Conservation (phyloP, 192 early-diverging fungal genomes). For the Backusella luteola region DNA sequence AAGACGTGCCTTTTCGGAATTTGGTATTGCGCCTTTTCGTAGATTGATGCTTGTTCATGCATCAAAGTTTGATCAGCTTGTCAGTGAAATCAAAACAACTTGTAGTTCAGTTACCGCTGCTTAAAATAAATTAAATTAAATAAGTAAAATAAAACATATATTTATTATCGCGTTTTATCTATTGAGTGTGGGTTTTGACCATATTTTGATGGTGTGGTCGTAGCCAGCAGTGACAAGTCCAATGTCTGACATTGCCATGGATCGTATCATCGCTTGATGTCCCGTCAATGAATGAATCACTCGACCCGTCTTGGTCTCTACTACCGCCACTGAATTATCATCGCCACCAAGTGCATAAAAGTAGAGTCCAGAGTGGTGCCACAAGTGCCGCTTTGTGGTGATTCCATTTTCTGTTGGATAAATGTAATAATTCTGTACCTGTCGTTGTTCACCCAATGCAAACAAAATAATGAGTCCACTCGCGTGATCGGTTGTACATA, state of each 20-base stretch:
- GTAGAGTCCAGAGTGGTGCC: conserved; percentile 56
- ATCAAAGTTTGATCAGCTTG: conserved; percentile 51
- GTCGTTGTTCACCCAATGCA: conserved; percentile 37
- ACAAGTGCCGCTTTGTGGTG: conserved; percentile 59
- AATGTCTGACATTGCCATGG: conserved; percentile 41
- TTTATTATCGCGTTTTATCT: background rate
- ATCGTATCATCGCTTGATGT: conserved; percentile 53
- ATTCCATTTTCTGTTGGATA: conserved; percentile 54
- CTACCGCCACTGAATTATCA: conserved; percentile 50
- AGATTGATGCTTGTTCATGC: conserved; percentile 63
- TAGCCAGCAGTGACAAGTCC: conserved; percentile 57
- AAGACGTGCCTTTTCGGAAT: conserved; percentile 79
- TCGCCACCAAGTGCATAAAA: conserved; percentile 67
- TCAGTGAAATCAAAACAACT: conserved; percentile 46
- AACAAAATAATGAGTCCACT: conserved; percentile 67
- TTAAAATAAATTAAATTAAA: background rate
- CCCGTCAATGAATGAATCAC: conserved; percentile 51
- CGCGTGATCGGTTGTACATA: conserved; percentile 59
- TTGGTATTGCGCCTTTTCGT: conserved; percentile 73
- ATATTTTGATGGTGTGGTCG: conserved; percentile 58
- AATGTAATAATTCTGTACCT: conserved; percentile 60
- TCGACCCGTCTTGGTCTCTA: conserved; percentile 48
- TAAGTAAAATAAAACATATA: background rate
- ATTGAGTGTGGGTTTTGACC: conserved; percentile 27
- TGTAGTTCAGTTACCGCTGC: conserved; percentile 18